Conservation (phyloP, 2,329 filamentous ascomycete species). For the Arthrobotrys musiformis region DNA sequence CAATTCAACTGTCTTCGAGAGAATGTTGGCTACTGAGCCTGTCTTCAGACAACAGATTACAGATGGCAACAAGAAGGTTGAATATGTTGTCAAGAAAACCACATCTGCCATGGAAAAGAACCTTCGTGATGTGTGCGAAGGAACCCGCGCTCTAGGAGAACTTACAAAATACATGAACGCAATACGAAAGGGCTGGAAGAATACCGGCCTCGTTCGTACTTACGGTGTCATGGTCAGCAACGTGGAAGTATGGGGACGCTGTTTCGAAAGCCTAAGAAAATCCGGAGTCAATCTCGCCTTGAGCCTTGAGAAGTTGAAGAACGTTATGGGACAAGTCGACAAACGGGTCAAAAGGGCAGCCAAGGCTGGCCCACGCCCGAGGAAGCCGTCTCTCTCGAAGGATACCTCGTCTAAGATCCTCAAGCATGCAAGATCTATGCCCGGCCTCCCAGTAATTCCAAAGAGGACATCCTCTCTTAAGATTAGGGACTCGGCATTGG, state of each 20-base stretch:
- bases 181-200: conserved; percentile 72
- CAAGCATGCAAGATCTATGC: conserved; percentile 50
- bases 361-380: conserved; percentile 59
- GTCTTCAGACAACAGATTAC: conserved; percentile 84
- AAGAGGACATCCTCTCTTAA: conserved; percentile 53
- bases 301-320: conserved; percentile 76
- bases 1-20: conserved; percentile 80
- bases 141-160: conserved; percentile 78
- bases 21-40: conserved; percentile 81
- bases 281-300: conserved; percentile 77
- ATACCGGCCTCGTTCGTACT: conserved; percentile 75
- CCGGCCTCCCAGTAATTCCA: conserved; percentile 43
- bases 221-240: conserved; percentile 93
- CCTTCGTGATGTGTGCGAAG: conserved; percentile 80
- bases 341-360: conserved; percentile 84
- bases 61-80: conserved; percentile 88
- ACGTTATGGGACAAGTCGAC: conserved; percentile 86
- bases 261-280: conserved; percentile 78
- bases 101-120: conserved; percentile 79
- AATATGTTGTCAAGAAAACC: conserved; percentile 86
- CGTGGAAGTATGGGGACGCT: conserved; percentile 86
- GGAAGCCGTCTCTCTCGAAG: conserved; percentile 29
- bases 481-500: conserved; percentile 48
- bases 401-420: conserved; percentile 12
- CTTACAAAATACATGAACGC: conserved; percentile 79